Evolutionary conservation across 352 stramenopile genomes (phyloP), one percentile per base, ranked within the genome.

Genomic region (Saprolegnia parasitica): DNA sequence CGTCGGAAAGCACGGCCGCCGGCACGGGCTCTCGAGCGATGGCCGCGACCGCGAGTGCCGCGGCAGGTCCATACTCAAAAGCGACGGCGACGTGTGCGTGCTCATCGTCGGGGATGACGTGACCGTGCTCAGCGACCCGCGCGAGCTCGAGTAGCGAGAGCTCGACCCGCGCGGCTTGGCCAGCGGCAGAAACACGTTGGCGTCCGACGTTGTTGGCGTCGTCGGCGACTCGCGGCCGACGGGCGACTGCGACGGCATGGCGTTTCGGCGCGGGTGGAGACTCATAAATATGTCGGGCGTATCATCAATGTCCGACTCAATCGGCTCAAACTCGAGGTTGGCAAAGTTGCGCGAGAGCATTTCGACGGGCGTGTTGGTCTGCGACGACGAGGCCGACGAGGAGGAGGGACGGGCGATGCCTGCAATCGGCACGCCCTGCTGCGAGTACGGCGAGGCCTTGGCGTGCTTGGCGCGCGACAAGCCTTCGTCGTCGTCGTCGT

Each of bases 281-380:
- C 56, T 65, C 56, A 65, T 65, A 52, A 65, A 65, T 11, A 65
- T 65, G 56, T 65, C 56, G 56, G 56, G 56, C 24, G 40, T 65
- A 32, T 65, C 39, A 15, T 65, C 56, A 18, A 49, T n/a, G 56
- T 65, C 56, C 8, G 56, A 65, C 23, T 65, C 56, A 1, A 40
- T 24, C 8, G 42, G 11, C 13, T 49, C 42, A 6, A 61, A 9
- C 5, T 61, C 54, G 35, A 65, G 39, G 13, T 65, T 32, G 18
- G 56, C 56, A 65, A 65, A 65, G 23, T 65, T 32, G 18, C 23
- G 16, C 18, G 56, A 65, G 20, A 65, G 40, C 56, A 65, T 65
- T 26, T 65, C 56, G 6, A 65, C 56, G 13, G 24, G 26, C 56
- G 26, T 23, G 20, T 24, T 15, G 10, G 23, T 16, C n/a, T 63